phyloP scores from a whole-genome alignment of 805 yeast species.

The Hanseniaspora mollemarum region DNA sequence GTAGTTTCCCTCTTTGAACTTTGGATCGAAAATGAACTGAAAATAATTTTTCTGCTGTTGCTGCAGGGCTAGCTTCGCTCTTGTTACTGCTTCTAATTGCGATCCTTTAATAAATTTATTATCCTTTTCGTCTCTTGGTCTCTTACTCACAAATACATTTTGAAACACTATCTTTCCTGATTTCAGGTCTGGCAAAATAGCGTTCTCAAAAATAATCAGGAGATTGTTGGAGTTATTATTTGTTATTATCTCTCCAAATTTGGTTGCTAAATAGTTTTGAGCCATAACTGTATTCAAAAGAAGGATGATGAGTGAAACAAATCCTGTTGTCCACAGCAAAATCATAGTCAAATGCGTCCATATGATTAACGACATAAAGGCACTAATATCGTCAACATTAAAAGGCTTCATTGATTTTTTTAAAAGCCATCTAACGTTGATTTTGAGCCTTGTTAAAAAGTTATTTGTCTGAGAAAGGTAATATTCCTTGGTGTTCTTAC shows the following conservation, averaged over 20 bases:
- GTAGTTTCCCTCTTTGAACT: conserved; percentile 79
- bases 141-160: conserved; percentile 71
- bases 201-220: conserved; percentile 80
- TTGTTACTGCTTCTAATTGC: conserved; percentile 57
- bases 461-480: conserved; percentile 37
- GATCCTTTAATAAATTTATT: conserved; percentile 53
- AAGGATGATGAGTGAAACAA: conserved; percentile 66
- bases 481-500: conserved; percentile 30
- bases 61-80: conserved; percentile 33
- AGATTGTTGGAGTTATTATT: conserved; percentile 56
- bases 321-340: conserved; percentile 82
- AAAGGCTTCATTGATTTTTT: conserved; percentile 71
- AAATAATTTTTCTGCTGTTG: conserved; percentile 19
- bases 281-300: conserved; percentile 48
- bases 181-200: conserved; percentile 88
- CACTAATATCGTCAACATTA: conserved; percentile 84
- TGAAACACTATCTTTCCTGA: conserved; percentile 74
- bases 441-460: conserved; percentile 33
- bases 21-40: conserved; percentile 29
- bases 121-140: conserved; percentile 48
- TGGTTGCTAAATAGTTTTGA: conserved; percentile 69
- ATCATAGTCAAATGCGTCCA: conserved; percentile 76
- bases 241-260: conserved; percentile 73
- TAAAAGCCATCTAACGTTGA: conserved; percentile 59
- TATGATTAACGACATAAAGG: conserved; percentile 82